Evolutionary conservation across 2,329 filamentous ascomycete genomes (phyloP), one percentile per base, ranked within the genome.

Genomic region (Nemania sp.): DNA sequence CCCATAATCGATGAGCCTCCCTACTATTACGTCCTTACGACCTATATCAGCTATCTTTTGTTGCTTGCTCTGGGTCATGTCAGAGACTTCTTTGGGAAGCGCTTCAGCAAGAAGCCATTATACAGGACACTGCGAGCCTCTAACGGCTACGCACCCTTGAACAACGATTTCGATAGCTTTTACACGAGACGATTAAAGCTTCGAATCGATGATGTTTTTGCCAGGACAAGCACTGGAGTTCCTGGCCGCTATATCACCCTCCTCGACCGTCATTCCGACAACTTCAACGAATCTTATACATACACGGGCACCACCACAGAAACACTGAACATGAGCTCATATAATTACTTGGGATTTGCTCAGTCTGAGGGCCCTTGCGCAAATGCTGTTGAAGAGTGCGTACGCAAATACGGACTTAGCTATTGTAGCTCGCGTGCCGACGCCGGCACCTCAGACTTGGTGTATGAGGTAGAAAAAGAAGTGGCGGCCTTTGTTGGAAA

Each of bases 111-210:
- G 71, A 84, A 89, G 69, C 88, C 91, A 67, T 71, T 80, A 54
- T 97, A 97, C 74, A 86, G 84, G 68, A 88, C 94, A 65, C 78
- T 97, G 66, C 89, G 89, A 69, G 82, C 88, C 31, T 82, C 84
- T 61, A 90, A 96, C 70, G 94, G 94, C 59, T 97, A 96, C 69
- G 94, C 93, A 9, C 91, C 94, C 2, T 80, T 99, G 61, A 97
- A 97, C 73, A 95, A 91, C 66, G 94, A 99, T 73, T 99, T 99
- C 69, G 94, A 99, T 78, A 97, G 93, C 73, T 99, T 99, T 73
- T 99, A 99, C 74, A 90, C 93, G 52, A 85, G 94, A 52, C 83
- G 94, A 57, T 74, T 99, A 69, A 97, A 99, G 80, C 83, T 91
- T 77, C 86, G 94, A 60, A 91, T 99, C 69, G 95, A 97, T 65